Evolutionary conservation across 352 stramenopile genomes (phyloP), one percentile per base, ranked within the genome.

Genomic region (Phytophthora brassicae): DNA sequence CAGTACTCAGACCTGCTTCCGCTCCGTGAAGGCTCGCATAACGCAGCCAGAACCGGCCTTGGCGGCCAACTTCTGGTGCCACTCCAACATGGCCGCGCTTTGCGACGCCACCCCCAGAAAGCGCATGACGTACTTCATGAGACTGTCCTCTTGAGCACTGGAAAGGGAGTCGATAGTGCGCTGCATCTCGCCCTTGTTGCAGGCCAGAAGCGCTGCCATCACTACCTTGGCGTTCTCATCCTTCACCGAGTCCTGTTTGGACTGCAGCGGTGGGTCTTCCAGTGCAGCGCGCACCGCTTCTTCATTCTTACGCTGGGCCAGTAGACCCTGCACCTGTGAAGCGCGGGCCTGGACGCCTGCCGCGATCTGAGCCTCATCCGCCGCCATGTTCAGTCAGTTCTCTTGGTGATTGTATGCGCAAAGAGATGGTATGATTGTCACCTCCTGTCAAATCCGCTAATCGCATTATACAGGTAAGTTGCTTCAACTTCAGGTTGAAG

Each of bases 91-190:
- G 8, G 67, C 58, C 1, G 85, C 82, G 67, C 89, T 96, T 69
- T 94, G 85, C 55, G 78, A 77, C 20, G 87, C 69, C 23, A 91
- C 69, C 2, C 68, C 79, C 17, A 96, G 65, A 36, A 93, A 87
- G 43, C 85, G 82, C 76, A 89, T 88, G 28, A 97, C 64, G 67
- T 96, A 97, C 70, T 96, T 97, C 84, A 96, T 92, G 28, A 97
- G 74, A 7, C 64, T 75, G 64, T 97, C 89, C 56, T 94, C 84
- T 46, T 84, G 60, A 31, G 89, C 72, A 14, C 65, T 77, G 28
- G 46, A 75, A 29, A 97, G 74, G 49, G 74, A 79, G 59, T 95
- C 83, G 57, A 97, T 83, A 23, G 75, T 67, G 56, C 81, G 83
- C 68, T 92, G 81, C 79, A 90, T 92, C 69, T 95, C 86, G 60